A percentile compares a stretch with the other conserved stretches of the same genome.
Conservation (phyloP, 441 rosid species). For the Pelargonium australe region DNA sequence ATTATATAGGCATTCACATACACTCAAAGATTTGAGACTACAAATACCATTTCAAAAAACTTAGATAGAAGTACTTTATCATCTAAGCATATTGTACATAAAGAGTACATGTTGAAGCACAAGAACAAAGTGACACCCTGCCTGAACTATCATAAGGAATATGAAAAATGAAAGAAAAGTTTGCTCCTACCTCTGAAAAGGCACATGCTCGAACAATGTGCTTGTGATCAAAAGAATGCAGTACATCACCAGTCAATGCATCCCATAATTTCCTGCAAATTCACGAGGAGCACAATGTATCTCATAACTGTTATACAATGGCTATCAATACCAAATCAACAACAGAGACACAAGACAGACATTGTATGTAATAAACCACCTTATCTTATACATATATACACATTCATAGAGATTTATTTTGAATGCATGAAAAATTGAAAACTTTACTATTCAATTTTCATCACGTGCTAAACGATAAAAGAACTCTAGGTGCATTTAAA, state of each 20-base stretch:
- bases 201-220: slow-evolving; percentile 94
- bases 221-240: slow-evolving; percentile 95
- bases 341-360: too few relatives aligned
- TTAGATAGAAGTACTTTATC: background rate
- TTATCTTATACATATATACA: too few relatives aligned
- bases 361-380: too few relatives aligned
- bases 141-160: too few relatives aligned
- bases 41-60: background rate
- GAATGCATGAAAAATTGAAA: too few relatives aligned
- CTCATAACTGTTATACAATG: background rate
- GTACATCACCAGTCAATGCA: slow-evolving; percentile 82
- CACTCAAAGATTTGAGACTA: too few relatives aligned
- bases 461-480: too few relatives aligned
- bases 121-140: background rate
- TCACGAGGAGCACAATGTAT: slow-evolving; percentile 3
- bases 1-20: background rate
- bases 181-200: slow-evolving; percentile 89
- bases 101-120: background rate
- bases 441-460: too few relatives aligned
- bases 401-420: too few relatives aligned
- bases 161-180: too few relatives aligned
- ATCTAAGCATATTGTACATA: background rate
- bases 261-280: slow-evolving; percentile 87
- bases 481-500: too few relatives aligned
- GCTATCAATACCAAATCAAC: too few relatives aligned